Base-by-base conservation (phyloP, 2,329 filamentous ascomycete genomes). In the Xylaria digitata region DNA sequence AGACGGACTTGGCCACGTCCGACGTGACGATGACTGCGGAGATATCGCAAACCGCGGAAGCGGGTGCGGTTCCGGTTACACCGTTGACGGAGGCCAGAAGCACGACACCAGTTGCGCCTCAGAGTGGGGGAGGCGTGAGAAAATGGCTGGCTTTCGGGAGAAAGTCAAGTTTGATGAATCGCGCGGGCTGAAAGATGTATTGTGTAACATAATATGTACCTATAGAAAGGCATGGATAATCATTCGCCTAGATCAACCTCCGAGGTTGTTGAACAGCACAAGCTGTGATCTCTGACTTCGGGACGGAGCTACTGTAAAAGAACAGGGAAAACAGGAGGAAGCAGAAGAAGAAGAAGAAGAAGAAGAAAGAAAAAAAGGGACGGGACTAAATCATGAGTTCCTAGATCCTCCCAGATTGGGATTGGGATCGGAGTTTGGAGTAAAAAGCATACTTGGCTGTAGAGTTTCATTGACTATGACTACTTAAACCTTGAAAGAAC, bases 101-200 rank as follows among this genome's bases (percentile, higher is more conserved):
- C 46, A 53, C 45, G 11, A 32, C 61, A 50, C 66, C 34, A 21
- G 40, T 15, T n/a, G 61, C 37, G 61, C 56, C 37, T 37, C 67
- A 42, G 58, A 65, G 65, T 61, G 68, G 34, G 2, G 68, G 48
- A 46, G 68, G 70, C 13, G 71, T 66, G 60, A 74, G 74, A 19
- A 77, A 74, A 45, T 78, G 76, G 76, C 64, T 78, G 0, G 71
- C 72, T 9, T 63, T 78, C n/a, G 75, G 75, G 32, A 73, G 69
- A 58, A 75, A 71, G 69, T 70, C 70, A 9, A 73, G 70, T 23
- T 32, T 70, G 34, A 77, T 72, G 63, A 75, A 65, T 19, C 71
- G 70, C 32, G 62, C 65, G 45, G 69, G 68, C n/a, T 73, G 66
- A 74, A 63, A 57, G 58, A 46, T 17, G 23, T 37, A 23, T 43